These are phyloP conservation scores for Fraxinus cuspidata DNA, from an alignment of 257 asterid genomes.

Conservation along the genomic window DNA sequence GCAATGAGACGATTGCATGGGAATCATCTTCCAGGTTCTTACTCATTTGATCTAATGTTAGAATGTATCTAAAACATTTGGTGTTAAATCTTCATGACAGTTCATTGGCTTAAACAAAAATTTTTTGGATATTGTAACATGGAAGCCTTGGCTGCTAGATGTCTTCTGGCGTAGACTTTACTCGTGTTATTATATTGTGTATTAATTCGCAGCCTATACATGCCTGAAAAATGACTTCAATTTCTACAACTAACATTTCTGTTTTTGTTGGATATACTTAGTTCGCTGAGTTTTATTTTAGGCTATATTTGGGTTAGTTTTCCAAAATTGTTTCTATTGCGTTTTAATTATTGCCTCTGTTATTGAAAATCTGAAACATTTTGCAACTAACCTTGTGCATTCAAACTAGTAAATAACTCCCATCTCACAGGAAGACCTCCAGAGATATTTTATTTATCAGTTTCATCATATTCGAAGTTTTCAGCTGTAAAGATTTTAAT, in stretches of 20 bases:
- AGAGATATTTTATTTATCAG: neutral
- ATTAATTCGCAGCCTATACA: neutral
- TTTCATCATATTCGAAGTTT: neutral
- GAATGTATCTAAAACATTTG: neutral
- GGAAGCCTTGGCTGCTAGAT: neutral
- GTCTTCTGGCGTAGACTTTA: neutral
- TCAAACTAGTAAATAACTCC: neutral
- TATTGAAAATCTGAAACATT: neutral
- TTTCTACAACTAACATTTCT: neutral
- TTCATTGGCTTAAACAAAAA: too few relatives aligned
- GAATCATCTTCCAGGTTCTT: constrained; percentile 49
- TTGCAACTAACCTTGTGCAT: neutral
- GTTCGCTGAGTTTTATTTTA: too few relatives aligned
- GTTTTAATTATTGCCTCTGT: too few relatives aligned
- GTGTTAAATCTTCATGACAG: neutral
- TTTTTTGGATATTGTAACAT: neutral
- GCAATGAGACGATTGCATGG: constrained; percentile 33
- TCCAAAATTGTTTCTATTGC: neutral
- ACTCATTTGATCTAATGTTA: constrained; percentile 27
- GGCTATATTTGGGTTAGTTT: neutral
- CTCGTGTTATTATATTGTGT: neutral
- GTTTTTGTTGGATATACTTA: neutral
- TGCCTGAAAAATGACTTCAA: neutral
- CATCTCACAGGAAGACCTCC: neutral
- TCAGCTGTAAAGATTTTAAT: neutral